Evolutionary conservation across 352 stramenopile species (phyloP).

Genomic region (Globisporangium spinosum): DNA sequence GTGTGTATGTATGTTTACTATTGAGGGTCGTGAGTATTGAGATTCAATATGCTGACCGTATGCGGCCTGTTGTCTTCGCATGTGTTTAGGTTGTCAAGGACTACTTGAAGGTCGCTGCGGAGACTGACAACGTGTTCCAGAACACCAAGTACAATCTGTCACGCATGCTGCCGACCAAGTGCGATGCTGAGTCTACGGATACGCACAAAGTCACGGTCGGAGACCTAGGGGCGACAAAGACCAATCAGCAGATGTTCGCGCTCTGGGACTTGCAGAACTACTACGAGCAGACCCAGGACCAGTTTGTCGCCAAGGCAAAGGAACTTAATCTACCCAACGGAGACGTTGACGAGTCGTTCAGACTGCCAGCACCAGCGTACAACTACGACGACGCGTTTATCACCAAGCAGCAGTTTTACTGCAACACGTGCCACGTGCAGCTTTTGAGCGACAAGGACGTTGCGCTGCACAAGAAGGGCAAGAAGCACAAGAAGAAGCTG

Average conservation of each 20-base stretch:
- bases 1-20: neutral
- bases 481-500: slow-evolving; percentile 82
- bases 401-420: slow-evolving; percentile 58
- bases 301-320: slow-evolving; percentile 43
- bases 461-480: slow-evolving; percentile 67
- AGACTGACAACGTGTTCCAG: slow-evolving; percentile 86
- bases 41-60: neutral
- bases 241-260: slow-evolving; percentile 65
- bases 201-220: slow-evolving; percentile 42
- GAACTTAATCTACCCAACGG: slow-evolving; percentile 27
- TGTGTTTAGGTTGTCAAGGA: slow-evolving; percentile 41
- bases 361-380: slow-evolving; percentile 15
- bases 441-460: slow-evolving; percentile 75
- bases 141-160: slow-evolving; percentile 91
- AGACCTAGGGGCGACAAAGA: slow-evolving; percentile 58
- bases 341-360: slow-evolving; percentile 33
- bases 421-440: slow-evolving; percentile 61
- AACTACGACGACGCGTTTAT: slow-evolving; percentile 43
- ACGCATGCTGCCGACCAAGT: slow-evolving; percentile 75
- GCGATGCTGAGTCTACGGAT: slow-evolving; percentile 26
- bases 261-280: slow-evolving; percentile 60
- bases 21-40: neutral
- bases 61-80: neutral
- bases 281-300: slow-evolving; percentile 52
- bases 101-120: slow-evolving; percentile 69